Base-by-base conservation (phyloP, 345 rosid species). In the Gossypium stocksii region DNA sequence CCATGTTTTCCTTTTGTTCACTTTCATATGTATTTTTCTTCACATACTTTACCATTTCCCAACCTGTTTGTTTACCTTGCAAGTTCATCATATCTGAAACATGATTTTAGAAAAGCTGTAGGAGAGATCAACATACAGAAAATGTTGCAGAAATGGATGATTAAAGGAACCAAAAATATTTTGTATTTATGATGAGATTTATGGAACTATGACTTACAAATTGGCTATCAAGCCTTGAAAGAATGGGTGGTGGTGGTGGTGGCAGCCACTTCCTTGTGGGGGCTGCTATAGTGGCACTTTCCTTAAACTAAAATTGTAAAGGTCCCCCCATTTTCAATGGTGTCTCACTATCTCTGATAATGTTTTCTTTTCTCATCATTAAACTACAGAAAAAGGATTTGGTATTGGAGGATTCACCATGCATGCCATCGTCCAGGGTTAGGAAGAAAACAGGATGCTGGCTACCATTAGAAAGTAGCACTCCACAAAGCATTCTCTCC, bases 401-500 rank as follows among this genome's bases (percentile, higher is more conserved):
- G 41, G 68, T 63, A 29, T 72, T n/a, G 56, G 63, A 71, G 52
- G 67, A 44, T 2, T 46, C 19, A 1, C n/a, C 3, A 29, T 61
- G 44, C 34, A 73, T 38, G 76, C 57, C 20, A 25, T 80, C 86
- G 23, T 85, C 86, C 86, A 11, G 84, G 77, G 88, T 45, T 74
- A 10, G 83, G 86, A 86, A 82, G 82, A 79, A 57, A 56, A 23
- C 41, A 66, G 38, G 4, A 73, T 44, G 43, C 63, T 75, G 9
- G 20, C 17, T 20, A 20, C 52, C 74, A 10, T 54, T 45, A 86
- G 82, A 94, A 89, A 4, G 84, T 82, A 71, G 97, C 93, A 78
- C 88, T 85, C 97, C 97, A 91, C 71, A 94, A 81, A 61, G 89
- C 93, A 41, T 88, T 94, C 78, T 91, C 93, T 34, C 98, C 93